A percentile compares a stretch with the other conserved stretches of the same genome.
Conservation (phyloP, 805 yeast genomes). For the Wilhelminamyces savonicus region DNA sequence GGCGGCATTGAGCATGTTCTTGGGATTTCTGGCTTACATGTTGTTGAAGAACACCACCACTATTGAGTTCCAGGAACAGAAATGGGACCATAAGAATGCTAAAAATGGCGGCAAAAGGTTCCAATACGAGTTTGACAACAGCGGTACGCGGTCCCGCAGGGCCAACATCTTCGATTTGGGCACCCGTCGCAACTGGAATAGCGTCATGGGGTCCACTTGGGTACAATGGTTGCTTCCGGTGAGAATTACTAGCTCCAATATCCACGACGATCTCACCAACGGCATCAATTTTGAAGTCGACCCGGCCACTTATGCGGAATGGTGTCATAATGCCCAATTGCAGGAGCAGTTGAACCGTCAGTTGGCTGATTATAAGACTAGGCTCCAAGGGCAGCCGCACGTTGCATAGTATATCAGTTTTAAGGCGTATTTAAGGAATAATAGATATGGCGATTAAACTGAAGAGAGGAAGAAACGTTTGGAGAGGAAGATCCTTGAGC, state of each 20-base stretch:
- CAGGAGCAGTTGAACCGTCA: conserved; percentile 43
- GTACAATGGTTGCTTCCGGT: conserved; percentile 69
- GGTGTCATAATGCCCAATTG: conserved; percentile 34
- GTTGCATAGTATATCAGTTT: no score
- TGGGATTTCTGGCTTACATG: conserved; percentile 53
- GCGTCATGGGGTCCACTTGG: conserved; percentile 67
- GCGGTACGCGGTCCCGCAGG: conserved; percentile 36
- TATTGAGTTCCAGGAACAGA: conserved; percentile 61
- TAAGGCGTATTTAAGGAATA: no score
- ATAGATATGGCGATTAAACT: no score
- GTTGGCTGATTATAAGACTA: conserved; percentile 9
- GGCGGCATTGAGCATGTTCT: conserved; percentile 40
- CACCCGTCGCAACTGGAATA: conserved; percentile 48
- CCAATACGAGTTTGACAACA: conserved; percentile 27
- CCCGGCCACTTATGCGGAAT: conserved; percentile 33
- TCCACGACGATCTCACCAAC: conserved; percentile 16
- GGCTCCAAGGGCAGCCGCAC: no score
- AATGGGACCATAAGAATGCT: conserved; percentile 39
- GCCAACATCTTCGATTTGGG: conserved; percentile 83
- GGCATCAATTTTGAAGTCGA: conserved; percentile 52
- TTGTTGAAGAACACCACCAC: conserved; percentile 68
- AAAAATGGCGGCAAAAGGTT: conserved; percentile 9
- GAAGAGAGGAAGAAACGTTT: no score
- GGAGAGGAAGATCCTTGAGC: no score
- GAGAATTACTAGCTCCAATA: conserved; percentile 11